Conservation (phyloP, 1,284 basidiomycete species). For the Cutaneotrichosporon dermatis region DNA sequence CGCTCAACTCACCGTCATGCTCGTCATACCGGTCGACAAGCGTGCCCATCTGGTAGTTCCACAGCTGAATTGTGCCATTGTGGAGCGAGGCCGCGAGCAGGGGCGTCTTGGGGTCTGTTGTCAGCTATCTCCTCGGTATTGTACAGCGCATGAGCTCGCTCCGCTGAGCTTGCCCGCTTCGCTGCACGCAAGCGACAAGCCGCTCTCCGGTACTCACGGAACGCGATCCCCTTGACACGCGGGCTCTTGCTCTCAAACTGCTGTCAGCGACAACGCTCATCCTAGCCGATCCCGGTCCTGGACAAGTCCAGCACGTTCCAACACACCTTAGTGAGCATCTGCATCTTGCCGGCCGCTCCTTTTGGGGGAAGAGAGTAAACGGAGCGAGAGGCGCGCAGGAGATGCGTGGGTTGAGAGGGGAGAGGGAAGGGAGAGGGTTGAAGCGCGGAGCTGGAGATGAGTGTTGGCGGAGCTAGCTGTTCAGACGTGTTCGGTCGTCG, state of each 20-base stretch:
- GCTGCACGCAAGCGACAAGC: too few relatives aligned
- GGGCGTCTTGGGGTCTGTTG: slow-evolving; percentile 75
- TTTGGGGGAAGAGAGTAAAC: background rate
- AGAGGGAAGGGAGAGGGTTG: background rate
- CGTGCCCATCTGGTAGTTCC: slow-evolving; percentile 99
- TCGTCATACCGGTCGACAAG: slow-evolving; percentile 98
- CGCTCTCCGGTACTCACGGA: slow-evolving; percentile 47
- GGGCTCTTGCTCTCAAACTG: slow-evolving; percentile 98
- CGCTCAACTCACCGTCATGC: slow-evolving; percentile 72
- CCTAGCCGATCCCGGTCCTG: too few relatives aligned
- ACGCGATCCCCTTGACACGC: slow-evolving; percentile 86
- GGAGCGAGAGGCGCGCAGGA: background rate
- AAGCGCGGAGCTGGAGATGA: background rate
- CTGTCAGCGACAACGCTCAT: too few relatives aligned
- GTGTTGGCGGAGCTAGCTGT: too few relatives aligned
- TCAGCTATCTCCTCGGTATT: background rate
- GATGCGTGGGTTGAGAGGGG: too few relatives aligned
- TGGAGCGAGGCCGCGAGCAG: slow-evolving; percentile 91
- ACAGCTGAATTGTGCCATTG: slow-evolving; percentile 97
- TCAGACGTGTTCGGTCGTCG: too few relatives aligned
- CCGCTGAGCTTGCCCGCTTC: too few relatives aligned
- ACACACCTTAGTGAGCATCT: slow-evolving; percentile 62
- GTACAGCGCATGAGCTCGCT: too few relatives aligned
- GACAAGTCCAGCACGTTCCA: background rate
- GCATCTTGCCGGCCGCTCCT: slow-evolving; percentile 48